phyloP scores from a whole-genome alignment of 2,329 filamentous ascomycete genomes.

The Aureobasidium sp. region DNA sequence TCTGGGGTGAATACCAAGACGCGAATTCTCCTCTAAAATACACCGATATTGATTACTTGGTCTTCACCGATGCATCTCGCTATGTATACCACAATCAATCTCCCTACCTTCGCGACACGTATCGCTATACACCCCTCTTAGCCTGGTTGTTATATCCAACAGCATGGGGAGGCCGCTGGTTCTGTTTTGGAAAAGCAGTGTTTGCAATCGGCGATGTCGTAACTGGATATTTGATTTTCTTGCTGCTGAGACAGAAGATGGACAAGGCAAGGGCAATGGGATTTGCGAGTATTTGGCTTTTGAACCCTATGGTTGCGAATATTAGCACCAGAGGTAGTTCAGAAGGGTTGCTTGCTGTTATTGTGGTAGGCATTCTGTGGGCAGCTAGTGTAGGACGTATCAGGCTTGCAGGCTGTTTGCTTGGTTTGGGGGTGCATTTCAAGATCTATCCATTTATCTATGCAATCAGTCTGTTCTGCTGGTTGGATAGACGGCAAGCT shows the following conservation, averaged over 20 bases:
- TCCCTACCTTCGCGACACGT: constrained; percentile 86
- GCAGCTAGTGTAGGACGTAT: constrained; percentile 61
- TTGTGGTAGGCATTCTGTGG: constrained; percentile 79
- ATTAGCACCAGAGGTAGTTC: constrained; percentile 94
- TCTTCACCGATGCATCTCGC: constrained; percentile 91
- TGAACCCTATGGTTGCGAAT: constrained; percentile 97
- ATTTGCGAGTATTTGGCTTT: constrained; percentile 82
- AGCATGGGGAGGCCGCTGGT: constrained; percentile 55
- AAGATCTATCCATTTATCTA: constrained; percentile 99
- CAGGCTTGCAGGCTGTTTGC: constrained; percentile 60
- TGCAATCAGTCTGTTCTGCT: constrained; percentile 72
- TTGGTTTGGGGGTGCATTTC: constrained; percentile 86
- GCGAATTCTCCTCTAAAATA: constrained; percentile 89
- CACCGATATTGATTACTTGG: constrained; percentile 97
- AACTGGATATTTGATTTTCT: constrained; percentile 70
- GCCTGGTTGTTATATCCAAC: constrained; percentile 88
- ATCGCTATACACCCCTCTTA: constrained; percentile 90
- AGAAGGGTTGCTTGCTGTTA: constrained; percentile 78
- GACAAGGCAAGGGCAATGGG: constrained; percentile 53
- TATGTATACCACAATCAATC: constrained; percentile 61
- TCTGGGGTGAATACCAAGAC: constrained; percentile 92
- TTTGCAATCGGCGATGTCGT: constrained; percentile 80
- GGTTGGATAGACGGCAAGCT: constrained; percentile 56
- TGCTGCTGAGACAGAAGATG: constrained; percentile 40
- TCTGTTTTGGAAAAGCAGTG: constrained; percentile 79